Conservation (phyloP, 371 early-diverging fungal species). For the Dichotomocladium elegans region DNA sequence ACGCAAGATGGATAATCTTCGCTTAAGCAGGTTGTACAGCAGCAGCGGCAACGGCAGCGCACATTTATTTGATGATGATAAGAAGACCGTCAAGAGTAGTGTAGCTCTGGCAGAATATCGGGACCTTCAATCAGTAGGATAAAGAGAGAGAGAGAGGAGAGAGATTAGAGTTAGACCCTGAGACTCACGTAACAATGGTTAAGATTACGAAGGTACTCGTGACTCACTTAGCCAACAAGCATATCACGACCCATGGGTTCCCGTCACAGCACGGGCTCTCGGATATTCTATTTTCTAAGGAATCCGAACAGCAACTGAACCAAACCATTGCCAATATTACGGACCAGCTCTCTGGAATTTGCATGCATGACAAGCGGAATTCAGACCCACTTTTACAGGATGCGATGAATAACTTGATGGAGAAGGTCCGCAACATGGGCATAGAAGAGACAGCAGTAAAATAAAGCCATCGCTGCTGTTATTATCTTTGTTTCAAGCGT, state of each 20-base stretch:
- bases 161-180: too few species aligned
- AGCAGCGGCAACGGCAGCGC: neutral
- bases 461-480: neutral
- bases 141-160: too few species aligned
- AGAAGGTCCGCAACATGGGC: conserved; percentile 34
- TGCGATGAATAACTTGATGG: conserved; percentile 33
- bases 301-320: conserved; percentile 14
- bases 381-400: conserved; percentile 13
- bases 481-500: too few species aligned
- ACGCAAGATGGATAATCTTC: conserved; percentile 41
- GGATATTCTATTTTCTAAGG: conserved; percentile 25
- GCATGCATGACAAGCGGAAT: conserved; percentile 9
- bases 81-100: neutral
- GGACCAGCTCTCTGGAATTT: conserved; percentile 15
- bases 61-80: neutral
- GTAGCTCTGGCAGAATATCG: conserved; percentile 31
- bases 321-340: conserved; percentile 24
- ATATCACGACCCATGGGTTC: conserved; percentile 22
- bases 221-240: conserved; percentile 37
- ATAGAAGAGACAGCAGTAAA: conserved; percentile 19
- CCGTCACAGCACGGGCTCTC: conserved; percentile 32
- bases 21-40: conserved; percentile 15
- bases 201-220: conserved; percentile 45
- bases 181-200: neutral
- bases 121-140: conserved; percentile 33